Conservation (phyloP, 345 rosid genomes). For the Acer saccharum region DNA sequence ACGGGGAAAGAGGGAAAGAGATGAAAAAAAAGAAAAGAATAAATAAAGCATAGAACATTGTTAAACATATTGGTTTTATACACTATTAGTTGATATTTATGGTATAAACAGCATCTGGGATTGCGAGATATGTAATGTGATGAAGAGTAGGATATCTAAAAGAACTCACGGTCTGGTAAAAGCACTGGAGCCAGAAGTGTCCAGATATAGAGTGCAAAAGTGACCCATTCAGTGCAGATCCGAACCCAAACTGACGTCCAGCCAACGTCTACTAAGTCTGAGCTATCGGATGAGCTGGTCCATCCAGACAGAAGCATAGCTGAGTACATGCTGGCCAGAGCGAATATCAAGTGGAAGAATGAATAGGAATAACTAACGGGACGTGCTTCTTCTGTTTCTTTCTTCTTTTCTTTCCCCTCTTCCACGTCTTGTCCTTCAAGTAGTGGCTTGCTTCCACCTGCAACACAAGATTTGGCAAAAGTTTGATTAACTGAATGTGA, state of each 20-base stretch:
- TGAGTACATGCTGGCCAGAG: constrained; percentile 95
- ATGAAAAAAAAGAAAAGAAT: too few species aligned
- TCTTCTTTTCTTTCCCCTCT: constrained; percentile 59
- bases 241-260: constrained; percentile 99
- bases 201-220: constrained; percentile 75
- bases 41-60: neutral
- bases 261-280: constrained; percentile 81
- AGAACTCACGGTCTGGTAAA: constrained; percentile 74
- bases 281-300: constrained; percentile 77
- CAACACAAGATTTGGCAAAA: constrained; percentile 19
- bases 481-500: neutral
- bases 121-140: neutral
- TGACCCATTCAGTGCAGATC: constrained; percentile 86
- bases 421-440: constrained; percentile 65
- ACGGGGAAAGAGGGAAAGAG: too few species aligned
- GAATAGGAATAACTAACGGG: constrained; percentile 86
- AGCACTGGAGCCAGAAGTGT: constrained; percentile 72
- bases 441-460: constrained; percentile 69
- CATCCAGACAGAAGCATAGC: constrained; percentile 98
- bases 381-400: constrained; percentile 54
- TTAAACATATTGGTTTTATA: neutral
- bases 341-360: constrained; percentile 93
- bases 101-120: neutral
- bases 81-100: neutral
- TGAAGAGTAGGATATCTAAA: constrained; percentile 24